These are phyloP conservation scores for Phytopythium delawarense DNA, from an alignment of 352 stramenopile species.

Conservation along the genomic window DNA sequence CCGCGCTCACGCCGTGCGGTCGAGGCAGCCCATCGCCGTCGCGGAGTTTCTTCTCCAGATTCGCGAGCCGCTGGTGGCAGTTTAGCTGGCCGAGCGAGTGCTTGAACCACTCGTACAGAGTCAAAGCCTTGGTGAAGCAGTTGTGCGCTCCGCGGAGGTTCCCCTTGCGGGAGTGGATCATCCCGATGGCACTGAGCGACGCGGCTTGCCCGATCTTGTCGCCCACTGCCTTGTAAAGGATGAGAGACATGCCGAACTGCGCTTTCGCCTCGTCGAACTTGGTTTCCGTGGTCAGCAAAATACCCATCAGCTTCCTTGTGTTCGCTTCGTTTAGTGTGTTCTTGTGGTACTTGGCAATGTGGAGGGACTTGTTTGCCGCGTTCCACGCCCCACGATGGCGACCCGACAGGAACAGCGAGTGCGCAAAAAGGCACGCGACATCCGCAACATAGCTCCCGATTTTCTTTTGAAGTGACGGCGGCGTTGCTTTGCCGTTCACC, in stretches of 20 bases:
- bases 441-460: constrained; percentile 57
- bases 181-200: constrained; percentile 70
- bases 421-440: constrained; percentile 69
- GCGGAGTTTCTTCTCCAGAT: constrained; percentile 81
- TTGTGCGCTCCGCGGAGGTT: constrained; percentile 75
- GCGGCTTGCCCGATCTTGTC: constrained; percentile 76
- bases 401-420: constrained; percentile 69
- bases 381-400: constrained; percentile 71
- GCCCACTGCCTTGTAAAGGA: constrained; percentile 67
- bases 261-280: constrained; percentile 83
- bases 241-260: constrained; percentile 71
- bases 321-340: constrained; percentile 65
- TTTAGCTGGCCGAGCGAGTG: constrained; percentile 75
- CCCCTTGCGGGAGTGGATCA: constrained; percentile 78
- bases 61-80: constrained; percentile 74
- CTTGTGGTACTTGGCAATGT: constrained; percentile 75
- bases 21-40: constrained; percentile 55
- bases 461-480: constrained; percentile 30
- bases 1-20: constrained; percentile 48
- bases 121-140: constrained; percentile 76
- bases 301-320: constrained; percentile 73
- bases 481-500: not conserved
- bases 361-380: constrained; percentile 62
- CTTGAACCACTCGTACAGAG: constrained; percentile 82
- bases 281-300: constrained; percentile 73